phyloP scores from a whole-genome alignment of 768 basidiomycete species.

The Leucocoprinus sp. region DNA sequence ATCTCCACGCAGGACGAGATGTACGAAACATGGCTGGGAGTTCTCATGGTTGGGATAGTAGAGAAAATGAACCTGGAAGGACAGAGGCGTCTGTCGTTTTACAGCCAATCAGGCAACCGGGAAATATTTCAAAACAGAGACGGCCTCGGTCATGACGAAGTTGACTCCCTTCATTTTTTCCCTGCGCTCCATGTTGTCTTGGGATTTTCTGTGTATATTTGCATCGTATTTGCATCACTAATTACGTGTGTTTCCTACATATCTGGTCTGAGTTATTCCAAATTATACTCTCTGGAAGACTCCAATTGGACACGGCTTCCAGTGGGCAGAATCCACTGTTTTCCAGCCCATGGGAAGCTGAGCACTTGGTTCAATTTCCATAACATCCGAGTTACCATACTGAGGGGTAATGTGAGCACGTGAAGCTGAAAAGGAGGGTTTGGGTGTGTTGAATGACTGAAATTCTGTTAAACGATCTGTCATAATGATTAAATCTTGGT shows the following conservation, averaged over 20 bases:
- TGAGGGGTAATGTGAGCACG: neutral
- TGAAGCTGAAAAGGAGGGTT: neutral
- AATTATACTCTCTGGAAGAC: slow-evolving; percentile 20
- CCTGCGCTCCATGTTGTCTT: neutral
- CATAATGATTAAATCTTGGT: slow-evolving; percentile 47
- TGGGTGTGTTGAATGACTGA: slow-evolving; percentile 18
- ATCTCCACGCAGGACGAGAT: slow-evolving; percentile 3
- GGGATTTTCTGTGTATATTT: too few species aligned
- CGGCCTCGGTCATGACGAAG: neutral
- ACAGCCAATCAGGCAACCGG: slow-evolving; percentile 20
- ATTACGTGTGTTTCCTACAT: too few species aligned
- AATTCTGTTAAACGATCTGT: slow-evolving; percentile 34
- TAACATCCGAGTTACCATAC: neutral
- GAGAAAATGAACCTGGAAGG: slow-evolving; percentile 16
- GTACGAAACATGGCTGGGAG: slow-evolving; percentile 13
- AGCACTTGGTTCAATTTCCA: neutral
- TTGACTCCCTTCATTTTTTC: neutral
- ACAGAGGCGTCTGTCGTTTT: slow-evolving; percentile 13
- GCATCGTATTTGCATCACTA: too few species aligned
- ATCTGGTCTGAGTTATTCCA: too few species aligned
- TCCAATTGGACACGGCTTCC: slow-evolving; percentile 68
- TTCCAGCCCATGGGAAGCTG: slow-evolving; percentile 43
- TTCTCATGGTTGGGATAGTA: slow-evolving; percentile 10
- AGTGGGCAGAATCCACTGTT: slow-evolving; percentile 33
- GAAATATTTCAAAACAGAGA: slow-evolving; percentile 15